Percentiles rank a stretch among this genome's conserved stretches.
Conservation (phyloP, 768 basidiomycete species). For the Lentinula sp. region DNA sequence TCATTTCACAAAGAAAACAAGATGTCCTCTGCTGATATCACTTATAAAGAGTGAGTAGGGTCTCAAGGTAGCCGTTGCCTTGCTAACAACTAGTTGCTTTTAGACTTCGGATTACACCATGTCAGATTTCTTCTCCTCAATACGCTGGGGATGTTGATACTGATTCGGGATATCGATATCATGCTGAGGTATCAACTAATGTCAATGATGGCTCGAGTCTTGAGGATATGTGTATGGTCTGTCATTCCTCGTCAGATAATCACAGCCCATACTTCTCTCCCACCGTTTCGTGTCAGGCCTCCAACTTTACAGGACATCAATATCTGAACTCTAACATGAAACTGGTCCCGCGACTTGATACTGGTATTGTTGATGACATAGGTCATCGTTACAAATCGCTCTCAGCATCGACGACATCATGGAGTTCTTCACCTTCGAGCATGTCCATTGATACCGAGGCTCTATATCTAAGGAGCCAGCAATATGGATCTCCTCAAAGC, state of each 20-base stretch:
- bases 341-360: neutral
- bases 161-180: neutral
- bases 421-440: neutral
- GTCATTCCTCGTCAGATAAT: neutral
- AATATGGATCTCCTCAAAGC: neutral
- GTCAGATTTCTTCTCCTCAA: neutral
- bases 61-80: neutral
- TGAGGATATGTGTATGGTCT: neutral
- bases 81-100: neutral
- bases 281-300: neutral
- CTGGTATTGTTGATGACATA: neutral
- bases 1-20: neutral
- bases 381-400: neutral
- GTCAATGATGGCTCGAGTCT: neutral
- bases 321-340: neutral
- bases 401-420: neutral
- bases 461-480: neutral
- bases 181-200: neutral
- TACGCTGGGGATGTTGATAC: neutral
- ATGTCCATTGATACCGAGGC: neutral
- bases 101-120: neutral
- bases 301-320: neutral
- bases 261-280: neutral
- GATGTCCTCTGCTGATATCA: neutral
- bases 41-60: neutral